Conservation (phyloP, 345 rosid species). For the Ceriops tagal region DNA sequence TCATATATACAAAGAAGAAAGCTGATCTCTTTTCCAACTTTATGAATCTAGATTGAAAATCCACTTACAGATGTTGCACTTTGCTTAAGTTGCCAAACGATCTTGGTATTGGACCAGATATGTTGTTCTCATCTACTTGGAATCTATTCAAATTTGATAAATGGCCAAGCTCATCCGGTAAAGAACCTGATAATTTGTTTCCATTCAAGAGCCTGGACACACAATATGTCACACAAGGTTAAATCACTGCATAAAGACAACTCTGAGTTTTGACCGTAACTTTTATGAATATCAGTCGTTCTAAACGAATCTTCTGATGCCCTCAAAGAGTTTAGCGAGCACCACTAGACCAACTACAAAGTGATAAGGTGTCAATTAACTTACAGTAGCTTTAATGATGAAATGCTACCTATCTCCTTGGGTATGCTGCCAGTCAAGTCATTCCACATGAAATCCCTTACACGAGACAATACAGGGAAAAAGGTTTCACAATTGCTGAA, state of each 20-base stretch:
- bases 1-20: not conserved
- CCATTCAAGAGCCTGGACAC: conserved; percentile 46
- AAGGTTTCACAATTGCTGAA: not conserved
- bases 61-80: conserved; percentile 40
- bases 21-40: not conserved
- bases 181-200: conserved; percentile 41
- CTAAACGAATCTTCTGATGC: too few relatives aligned
- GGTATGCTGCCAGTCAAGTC: conserved; percentile 41
- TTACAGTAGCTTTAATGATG: conserved; percentile 36
- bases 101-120: conserved; percentile 38
- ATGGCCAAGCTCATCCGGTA: conserved; percentile 44
- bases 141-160: conserved; percentile 35
- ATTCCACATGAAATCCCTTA: conserved; percentile 52
- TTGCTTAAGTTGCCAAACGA: conserved; percentile 33
- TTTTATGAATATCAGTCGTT: too few relatives aligned
- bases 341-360: too few relatives aligned
- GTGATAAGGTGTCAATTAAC: conserved; percentile 1
- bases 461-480: not conserved
- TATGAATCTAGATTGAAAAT: not conserved
- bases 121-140: conserved; percentile 38
- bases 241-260: not conserved
- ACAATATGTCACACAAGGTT: not conserved
- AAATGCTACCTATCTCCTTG: conserved; percentile 38
- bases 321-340: too few relatives aligned
- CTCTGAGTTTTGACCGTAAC: too few relatives aligned